Conservation (phyloP, 345 rosid species). For the Ailanthus altissimus region DNA sequence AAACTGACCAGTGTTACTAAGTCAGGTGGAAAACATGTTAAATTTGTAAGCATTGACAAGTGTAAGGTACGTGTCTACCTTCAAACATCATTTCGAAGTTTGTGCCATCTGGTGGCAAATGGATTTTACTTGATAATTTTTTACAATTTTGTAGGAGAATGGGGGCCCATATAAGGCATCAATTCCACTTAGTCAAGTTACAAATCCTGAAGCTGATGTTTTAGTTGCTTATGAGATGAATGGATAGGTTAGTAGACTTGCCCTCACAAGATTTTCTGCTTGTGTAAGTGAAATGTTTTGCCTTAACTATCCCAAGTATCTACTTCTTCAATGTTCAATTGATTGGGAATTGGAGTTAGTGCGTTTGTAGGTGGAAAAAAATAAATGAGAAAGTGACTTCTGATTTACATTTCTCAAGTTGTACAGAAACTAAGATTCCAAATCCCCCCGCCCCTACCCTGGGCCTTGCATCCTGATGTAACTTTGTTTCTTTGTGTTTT, state of each 20-base stretch:
- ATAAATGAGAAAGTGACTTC: neutral
- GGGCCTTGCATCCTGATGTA: neutral
- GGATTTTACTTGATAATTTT: neutral
- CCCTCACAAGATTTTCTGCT: neutral
- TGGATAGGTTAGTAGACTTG: conserved; percentile 65
- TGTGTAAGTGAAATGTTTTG: neutral
- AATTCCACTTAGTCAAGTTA: conserved; percentile 79
- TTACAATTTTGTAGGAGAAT: conserved; percentile 62
- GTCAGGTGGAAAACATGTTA: conserved; percentile 84
- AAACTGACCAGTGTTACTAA: conserved; percentile 52
- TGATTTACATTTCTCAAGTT: neutral
- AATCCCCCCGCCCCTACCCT: neutral
- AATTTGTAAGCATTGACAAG: conserved; percentile 92
- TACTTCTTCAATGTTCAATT: neutral
- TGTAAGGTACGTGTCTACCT: conserved; percentile 63
- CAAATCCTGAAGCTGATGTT: conserved; percentile 93
- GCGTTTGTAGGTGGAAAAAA: neutral
- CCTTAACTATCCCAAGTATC: neutral
- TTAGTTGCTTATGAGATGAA: conserved; percentile 98
- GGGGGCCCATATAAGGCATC: conserved; percentile 99
- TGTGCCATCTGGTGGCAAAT: conserved; percentile 7
- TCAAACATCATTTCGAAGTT: neutral
- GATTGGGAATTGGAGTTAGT: neutral
- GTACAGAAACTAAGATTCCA: neutral
- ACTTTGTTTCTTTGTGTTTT: neutral